A percentile compares a stretch with the other conserved stretches of the same genome.
Evolutionary conservation across 768 basidiomycete species (phyloP).

Genomic region (Termitomyces sp.): DNA sequence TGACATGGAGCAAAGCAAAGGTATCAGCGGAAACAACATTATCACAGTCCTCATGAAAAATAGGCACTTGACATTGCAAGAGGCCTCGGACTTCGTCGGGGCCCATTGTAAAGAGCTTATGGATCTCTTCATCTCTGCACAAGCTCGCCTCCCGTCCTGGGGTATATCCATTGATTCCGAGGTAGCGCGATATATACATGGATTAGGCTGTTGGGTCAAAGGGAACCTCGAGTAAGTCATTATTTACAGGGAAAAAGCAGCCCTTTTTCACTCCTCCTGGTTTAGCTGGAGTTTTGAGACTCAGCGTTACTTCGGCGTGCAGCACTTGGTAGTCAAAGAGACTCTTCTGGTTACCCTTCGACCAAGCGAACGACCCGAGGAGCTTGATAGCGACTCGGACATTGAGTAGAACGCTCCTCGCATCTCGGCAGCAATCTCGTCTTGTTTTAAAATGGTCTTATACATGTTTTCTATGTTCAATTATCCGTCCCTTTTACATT

Average conservation of each 20-base stretch:
- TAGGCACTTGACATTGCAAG: conserved; percentile 47
- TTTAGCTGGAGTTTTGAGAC: conserved; percentile 65
- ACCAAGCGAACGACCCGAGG: conserved; percentile 30
- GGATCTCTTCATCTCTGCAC: conserved; percentile 41
- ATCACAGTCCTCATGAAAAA: conserved; percentile 64
- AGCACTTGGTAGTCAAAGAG: conserved; percentile 45
- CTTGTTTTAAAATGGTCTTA: not conserved
- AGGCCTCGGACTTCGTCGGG: conserved; percentile 54
- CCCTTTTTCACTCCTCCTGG: conserved; percentile 11
- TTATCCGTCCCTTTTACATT: not conserved
- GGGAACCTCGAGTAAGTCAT: conserved; percentile 50
- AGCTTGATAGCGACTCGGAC: conserved; percentile 33
- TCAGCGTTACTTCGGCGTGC: conserved; percentile 59
- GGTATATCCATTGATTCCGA: conserved; percentile 42
- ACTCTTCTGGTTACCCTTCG: conserved; percentile 40
- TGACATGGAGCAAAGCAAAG: conserved; percentile 66
- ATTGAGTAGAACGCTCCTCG: conserved; percentile 23
- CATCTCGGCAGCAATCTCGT: not conserved
- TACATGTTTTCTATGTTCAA: not conserved
- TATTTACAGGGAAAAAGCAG: not conserved
- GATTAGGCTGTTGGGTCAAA: conserved; percentile 53
- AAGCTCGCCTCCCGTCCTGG: conserved; percentile 43
- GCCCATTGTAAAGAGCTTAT: conserved; percentile 44
- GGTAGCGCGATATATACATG: conserved; percentile 47
- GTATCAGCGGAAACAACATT: conserved; percentile 61